Evolutionary conservation across 2,329 filamentous ascomycete genomes (phyloP).

Genomic region (Paraconiothyrium sp.): DNA sequence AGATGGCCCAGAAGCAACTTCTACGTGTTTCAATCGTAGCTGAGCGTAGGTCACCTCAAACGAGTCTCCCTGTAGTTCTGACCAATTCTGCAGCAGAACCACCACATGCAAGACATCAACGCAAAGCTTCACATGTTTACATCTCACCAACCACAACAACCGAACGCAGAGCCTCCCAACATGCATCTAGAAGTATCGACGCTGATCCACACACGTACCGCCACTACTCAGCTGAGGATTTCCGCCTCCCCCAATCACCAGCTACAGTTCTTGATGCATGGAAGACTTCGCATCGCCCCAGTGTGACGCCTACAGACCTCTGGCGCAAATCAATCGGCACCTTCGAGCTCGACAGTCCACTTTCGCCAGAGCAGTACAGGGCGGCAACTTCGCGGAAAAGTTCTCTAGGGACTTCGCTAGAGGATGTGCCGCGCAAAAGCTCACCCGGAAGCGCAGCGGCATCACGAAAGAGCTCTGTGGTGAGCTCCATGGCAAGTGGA

Average conservation of each 20-base stretch:
- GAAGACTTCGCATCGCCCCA: conserved; percentile 5
- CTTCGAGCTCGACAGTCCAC: conserved; percentile 9
- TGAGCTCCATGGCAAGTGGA: not conserved
- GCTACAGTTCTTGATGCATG: not conserved
- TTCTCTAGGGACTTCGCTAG: not conserved
- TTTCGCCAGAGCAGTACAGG: not conserved
- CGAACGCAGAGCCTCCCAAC: not conserved
- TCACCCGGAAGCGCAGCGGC: not conserved
- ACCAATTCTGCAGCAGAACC: not conserved
- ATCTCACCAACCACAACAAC: not conserved
- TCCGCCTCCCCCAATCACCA: conserved; percentile 1
- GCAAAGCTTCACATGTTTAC: not conserved
- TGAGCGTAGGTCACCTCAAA: not conserved
- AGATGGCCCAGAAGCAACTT: not conserved
- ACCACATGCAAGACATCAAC: not conserved
- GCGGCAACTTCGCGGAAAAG: conserved; percentile 5
- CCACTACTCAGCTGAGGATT: conserved; percentile 11
- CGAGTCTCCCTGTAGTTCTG: not conserved
- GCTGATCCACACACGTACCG: not conserved
- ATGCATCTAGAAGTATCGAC: not conserved
- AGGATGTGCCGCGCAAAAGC: not conserved
- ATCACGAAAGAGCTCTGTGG: conserved; percentile 1
- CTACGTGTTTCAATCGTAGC: not conserved
- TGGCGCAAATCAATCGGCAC: not conserved
- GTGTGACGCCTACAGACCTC: not conserved